Base-by-base conservation (phyloP, 1,139 yeast species). In the Geotrichum histeridarum region DNA sequence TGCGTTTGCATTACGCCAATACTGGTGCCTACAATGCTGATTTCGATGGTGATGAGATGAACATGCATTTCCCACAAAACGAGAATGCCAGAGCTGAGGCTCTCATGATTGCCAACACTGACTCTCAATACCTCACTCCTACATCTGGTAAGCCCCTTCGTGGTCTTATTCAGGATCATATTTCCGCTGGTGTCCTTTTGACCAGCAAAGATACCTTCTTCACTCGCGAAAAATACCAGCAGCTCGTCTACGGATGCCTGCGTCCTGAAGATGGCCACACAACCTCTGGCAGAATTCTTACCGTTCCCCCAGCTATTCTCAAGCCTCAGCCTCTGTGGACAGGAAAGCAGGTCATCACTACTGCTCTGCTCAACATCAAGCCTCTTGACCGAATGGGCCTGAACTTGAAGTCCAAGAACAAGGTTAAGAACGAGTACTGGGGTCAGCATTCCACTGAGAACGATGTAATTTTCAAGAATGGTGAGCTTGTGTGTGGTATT, bases 41-140 rank as follows among this genome's bases (percentile, higher is more conserved):
- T 80, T 94, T 94, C 67, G 99, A 94, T 75, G 99, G 99, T 77
- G 99, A 94, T 74, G 99, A 94, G 77, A 94, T 94, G 99, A 94
- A 94, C 70, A 86, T 94, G 97, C 99, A 94, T 75, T 93, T 94
- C 78, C 99, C 99, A 33, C 99, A 94, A 75, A 91, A 88, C 71
- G 98, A 93, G 75, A 89, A 89, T 65, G 99, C 99, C 12, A 84
- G 93, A 67, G 94, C 99, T 32, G 99, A 94, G 75, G 99, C 99
- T 3, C 77, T 89, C 66, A 81, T 89, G 69, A 79, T 94, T 68
- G 99, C 99, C 48, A 90, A 93, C 70, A 93, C 99, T 9, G 97
- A 94, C 72, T 87, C 95, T 59, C 99, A 93, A 74, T 94, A 94
- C 70, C 79, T 94, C 68, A 93, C 99, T 11, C 99, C 99, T 53